Percentiles rank a stretch among this genome's conserved stretches.
Evolutionary conservation across 805 yeast species (phyloP).

Genomic region (Wickerhamomyces mucosus): DNA sequence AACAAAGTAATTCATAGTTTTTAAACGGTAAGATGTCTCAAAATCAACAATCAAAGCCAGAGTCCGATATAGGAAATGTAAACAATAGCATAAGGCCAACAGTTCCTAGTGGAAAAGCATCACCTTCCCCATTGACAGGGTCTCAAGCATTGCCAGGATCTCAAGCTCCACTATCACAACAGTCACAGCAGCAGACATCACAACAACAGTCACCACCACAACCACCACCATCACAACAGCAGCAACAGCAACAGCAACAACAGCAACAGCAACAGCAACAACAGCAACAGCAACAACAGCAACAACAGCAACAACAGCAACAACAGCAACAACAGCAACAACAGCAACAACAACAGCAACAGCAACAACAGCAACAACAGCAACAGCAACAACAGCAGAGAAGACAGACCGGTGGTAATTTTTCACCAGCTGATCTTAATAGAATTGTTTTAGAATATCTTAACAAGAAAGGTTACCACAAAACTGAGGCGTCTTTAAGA

Average conservation of each 20-base stretch:
- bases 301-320: neutral
- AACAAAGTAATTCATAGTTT: too few relatives aligned
- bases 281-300: neutral
- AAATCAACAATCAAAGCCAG: too few relatives aligned
- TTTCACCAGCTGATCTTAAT: constrained; percentile 82
- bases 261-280: neutral
- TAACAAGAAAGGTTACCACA: constrained; percentile 87
- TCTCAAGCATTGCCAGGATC: too few relatives aligned
- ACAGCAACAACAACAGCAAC: constrained; percentile 4
- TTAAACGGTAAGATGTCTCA: too few relatives aligned
- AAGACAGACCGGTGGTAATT: constrained; percentile 26
- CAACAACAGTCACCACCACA: neutral
- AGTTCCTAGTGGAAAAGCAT: too few relatives aligned
- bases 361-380: constrained; percentile 6
- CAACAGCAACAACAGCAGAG: constrained; percentile 12
- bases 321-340: neutral
- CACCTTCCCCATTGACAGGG: too few relatives aligned
- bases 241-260: neutral
- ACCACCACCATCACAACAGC: neutral
- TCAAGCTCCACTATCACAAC: too few relatives aligned
- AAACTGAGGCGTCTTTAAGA: constrained; percentile 89
- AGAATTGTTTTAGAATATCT: constrained; percentile 87
- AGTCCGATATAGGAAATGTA: too few relatives aligned
- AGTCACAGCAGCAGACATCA: too few relatives aligned
- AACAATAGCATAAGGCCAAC: too few relatives aligned